Evolutionary conservation across 345 rosid species (phyloP).

Genomic region (Mallotus nudiflorus): DNA sequence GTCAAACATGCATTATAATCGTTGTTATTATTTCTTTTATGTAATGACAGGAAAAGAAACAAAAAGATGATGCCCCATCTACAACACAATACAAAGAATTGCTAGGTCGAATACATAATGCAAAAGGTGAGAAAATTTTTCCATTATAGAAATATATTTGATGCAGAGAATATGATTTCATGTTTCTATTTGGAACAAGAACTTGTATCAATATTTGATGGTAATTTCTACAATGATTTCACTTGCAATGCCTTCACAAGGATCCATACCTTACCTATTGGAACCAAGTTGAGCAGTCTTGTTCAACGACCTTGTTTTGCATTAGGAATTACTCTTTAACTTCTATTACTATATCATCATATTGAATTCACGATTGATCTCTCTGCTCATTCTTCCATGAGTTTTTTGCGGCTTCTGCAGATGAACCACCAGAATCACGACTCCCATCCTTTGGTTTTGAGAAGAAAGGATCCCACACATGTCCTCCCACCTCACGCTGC

Average conservation of each 20-base stretch:
- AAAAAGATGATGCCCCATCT: conserved; percentile 17
- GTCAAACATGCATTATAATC: too few relatives aligned
- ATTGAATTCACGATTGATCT: conserved; percentile 38
- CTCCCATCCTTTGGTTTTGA: conserved; percentile 70
- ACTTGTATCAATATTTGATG: conserved; percentile 12
- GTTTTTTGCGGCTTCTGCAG: conserved; percentile 75
- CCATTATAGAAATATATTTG: conserved; percentile 2
- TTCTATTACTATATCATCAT: conserved; percentile 12
- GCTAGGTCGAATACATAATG: conserved; percentile 11
- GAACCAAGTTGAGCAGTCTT: conserved; percentile 1
- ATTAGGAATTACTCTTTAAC: conserved; percentile 5
- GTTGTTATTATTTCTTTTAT: not conserved
- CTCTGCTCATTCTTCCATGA: conserved; percentile 90
- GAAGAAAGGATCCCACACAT: conserved; percentile 95
- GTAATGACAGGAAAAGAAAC: conserved; percentile 13
- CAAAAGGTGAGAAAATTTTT: conserved; percentile 4
- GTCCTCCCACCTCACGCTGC: conserved; percentile 68
- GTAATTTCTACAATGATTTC: conserved; percentile 19
- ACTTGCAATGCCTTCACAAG: conserved; percentile 5
- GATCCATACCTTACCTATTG: conserved; percentile 10
- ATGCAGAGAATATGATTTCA: conserved; percentile 14
- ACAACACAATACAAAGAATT: conserved; percentile 30
- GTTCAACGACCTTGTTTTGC: conserved; percentile 2
- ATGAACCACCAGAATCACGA: conserved; percentile 45
- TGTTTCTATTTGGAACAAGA: conserved; percentile 18